These are phyloP conservation scores for Boechera retrofracta DNA, from an alignment of 345 rosid genomes.

Conservation along the genomic window DNA sequence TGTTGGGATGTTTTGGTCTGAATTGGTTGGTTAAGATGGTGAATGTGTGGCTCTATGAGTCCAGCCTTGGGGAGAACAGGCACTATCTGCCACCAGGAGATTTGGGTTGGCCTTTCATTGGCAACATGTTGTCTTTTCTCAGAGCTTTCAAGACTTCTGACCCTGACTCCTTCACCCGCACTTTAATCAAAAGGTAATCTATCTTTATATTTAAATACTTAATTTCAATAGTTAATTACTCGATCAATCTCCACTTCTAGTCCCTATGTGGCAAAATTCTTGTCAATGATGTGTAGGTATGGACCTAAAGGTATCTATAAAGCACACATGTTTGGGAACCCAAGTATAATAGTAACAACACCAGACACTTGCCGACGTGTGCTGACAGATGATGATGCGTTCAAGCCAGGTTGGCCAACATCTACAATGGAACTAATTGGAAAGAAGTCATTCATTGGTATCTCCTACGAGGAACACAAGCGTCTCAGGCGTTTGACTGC, in stretches of 20 bases:
- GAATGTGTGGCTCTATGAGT: conserved; percentile 49
- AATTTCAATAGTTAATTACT: not conserved
- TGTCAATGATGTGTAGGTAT: conserved; percentile 52
- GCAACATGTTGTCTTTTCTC: conserved; percentile 56
- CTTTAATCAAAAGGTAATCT: conserved; percentile 44
- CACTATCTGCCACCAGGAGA: conserved; percentile 56
- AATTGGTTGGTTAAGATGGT: conserved; percentile 44
- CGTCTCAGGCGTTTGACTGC: conserved; percentile 60
- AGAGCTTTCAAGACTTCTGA: conserved; percentile 53
- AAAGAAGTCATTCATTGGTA: conserved; percentile 67
- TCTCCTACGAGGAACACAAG: conserved; percentile 61
- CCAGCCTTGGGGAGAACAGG: conserved; percentile 45
- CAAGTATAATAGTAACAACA: conserved; percentile 77
- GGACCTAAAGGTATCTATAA: conserved; percentile 76
- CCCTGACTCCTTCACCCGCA: conserved; percentile 51
- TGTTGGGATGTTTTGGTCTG: conserved; percentile 31
- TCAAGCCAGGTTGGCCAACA: conserved; percentile 83
- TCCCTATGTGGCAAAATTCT: not conserved
- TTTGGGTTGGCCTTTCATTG: conserved; percentile 56
- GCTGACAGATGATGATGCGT: conserved; percentile 68
- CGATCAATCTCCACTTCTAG: not conserved
- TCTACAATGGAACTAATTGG: conserved; percentile 74
- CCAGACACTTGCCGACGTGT: conserved; percentile 72
- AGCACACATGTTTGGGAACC: conserved; percentile 85
- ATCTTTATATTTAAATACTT: not conserved